phyloP scores from a whole-genome alignment of 345 rosid species.

The Adansonia digitata region DNA sequence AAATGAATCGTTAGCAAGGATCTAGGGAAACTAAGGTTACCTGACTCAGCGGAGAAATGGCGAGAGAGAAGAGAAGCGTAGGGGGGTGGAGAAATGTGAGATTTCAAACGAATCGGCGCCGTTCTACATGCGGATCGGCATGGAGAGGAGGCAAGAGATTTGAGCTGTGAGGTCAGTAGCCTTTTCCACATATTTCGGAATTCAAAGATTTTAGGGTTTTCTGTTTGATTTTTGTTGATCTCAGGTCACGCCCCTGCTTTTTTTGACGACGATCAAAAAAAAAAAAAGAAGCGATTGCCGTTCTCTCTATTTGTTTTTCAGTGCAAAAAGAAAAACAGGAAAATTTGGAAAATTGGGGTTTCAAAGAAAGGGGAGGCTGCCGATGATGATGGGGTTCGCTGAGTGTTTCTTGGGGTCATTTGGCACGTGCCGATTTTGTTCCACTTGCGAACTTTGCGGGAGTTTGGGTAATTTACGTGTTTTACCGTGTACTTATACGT shows the following conservation, averaged over 20 bases:
- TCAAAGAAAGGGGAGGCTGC: background rate
- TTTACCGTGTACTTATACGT: no score
- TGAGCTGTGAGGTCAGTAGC: constrained; percentile 55
- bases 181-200: constrained; percentile 73
- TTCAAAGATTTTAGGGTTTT: background rate
- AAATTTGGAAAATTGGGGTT: background rate
- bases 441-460: background rate
- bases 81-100: constrained; percentile 36
- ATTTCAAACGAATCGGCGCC: constrained; percentile 25
- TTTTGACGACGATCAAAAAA: constrained; percentile 4
- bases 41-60: constrained; percentile 47
- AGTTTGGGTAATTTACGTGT: no score
- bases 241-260: constrained; percentile 34
- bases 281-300: background rate
- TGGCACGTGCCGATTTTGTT: background rate
- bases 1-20: background rate
- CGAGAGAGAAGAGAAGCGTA: constrained; percentile 30
- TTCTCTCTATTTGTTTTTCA: background rate
- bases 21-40: constrained; percentile 22
- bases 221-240: constrained; percentile 8
- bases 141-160: constrained; percentile 49
- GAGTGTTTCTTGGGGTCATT: background rate
- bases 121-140: constrained; percentile 29
- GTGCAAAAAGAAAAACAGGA: background rate
- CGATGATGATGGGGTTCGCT: background rate